These are phyloP conservation scores for Potentilla sterilis DNA, from an alignment of 306 rosid genomes.

Conservation along the genomic window DNA sequence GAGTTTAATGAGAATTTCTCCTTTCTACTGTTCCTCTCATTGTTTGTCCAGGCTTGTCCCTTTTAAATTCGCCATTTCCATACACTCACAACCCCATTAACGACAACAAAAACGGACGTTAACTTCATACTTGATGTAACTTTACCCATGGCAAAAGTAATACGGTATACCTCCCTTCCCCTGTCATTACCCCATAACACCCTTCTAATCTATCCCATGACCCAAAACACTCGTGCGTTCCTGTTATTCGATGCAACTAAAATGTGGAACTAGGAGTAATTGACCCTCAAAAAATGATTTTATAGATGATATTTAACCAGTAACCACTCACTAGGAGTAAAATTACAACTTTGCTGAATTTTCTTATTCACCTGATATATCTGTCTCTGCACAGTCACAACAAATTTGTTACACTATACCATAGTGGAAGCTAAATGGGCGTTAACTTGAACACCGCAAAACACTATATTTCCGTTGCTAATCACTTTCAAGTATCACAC, in stretches of 20 bases:
- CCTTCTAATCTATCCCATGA: not conserved
- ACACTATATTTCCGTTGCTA: slow-evolving; percentile 40
- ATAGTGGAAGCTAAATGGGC: slow-evolving; percentile 32
- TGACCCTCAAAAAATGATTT: slow-evolving; percentile 12
- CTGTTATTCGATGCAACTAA: too few relatives aligned
- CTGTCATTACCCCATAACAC: not conserved
- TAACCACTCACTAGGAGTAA: slow-evolving; percentile 11
- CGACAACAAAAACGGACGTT: not conserved
- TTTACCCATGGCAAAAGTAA: not conserved
- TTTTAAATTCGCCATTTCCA: not conserved
- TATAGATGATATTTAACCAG: slow-evolving; percentile 2
- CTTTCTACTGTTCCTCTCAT: not conserved
- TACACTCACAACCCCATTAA: not conserved
- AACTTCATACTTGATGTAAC: not conserved
- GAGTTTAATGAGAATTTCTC: not conserved
- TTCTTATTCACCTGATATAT: slow-evolving; percentile 54
- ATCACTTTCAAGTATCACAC: slow-evolving; percentile 27
- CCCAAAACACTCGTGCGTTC: not conserved
- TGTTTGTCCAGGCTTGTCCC: not conserved
- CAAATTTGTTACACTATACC: slow-evolving; percentile 42
- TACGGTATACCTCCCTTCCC: not conserved
- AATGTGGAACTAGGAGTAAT: not conserved
- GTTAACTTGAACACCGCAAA: slow-evolving; percentile 20
- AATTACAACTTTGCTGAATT: slow-evolving; percentile 40
- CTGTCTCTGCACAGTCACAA: slow-evolving; percentile 39